Conservation (phyloP, 305 asterid genomes). For the Salvia sclarea region DNA sequence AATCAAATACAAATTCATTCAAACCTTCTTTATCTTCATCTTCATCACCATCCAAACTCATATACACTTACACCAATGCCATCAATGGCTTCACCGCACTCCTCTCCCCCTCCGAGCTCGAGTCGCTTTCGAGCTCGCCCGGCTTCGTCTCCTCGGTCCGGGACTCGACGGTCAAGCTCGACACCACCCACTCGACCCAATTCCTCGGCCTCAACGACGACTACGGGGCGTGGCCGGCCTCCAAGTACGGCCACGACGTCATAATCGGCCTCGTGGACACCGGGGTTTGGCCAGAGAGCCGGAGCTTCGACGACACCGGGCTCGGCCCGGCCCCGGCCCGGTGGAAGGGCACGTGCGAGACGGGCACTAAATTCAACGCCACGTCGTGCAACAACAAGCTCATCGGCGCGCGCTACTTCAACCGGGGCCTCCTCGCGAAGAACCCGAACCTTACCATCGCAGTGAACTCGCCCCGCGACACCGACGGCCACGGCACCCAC, state of each 20-base stretch:
- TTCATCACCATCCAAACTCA: conserved; percentile 42
- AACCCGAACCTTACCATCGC: conserved; percentile 56
- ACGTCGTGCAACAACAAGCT: conserved; percentile 72
- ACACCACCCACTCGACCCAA: conserved; percentile 63
- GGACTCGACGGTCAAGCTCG: conserved; percentile 50
- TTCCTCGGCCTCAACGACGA: conserved; percentile 71
- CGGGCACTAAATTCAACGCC: conserved; percentile 61
- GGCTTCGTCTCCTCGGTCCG: conserved; percentile 56
- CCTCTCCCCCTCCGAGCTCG: conserved; percentile 55
- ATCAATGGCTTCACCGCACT: conserved; percentile 67
- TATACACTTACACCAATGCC: conserved; percentile 63
- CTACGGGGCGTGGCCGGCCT: conserved; percentile 61
- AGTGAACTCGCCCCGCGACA: conserved; percentile 74
- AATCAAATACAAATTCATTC: conserved; percentile 21
- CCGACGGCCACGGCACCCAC: conserved; percentile 84
- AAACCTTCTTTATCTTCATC: neutral
- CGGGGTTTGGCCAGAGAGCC: conserved; percentile 87
- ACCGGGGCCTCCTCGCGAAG: conserved; percentile 61
- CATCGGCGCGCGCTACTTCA: conserved; percentile 78
- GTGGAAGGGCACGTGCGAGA: conserved; percentile 74
- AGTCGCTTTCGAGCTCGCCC: conserved; percentile 41
- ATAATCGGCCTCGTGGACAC: conserved; percentile 73
- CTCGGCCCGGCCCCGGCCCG: conserved; percentile 52
- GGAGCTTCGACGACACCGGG: conserved; percentile 58
- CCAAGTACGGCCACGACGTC: conserved; percentile 62